Conservation (phyloP, 805 yeast genomes). For the Tanozyma kutaoensis region DNA sequence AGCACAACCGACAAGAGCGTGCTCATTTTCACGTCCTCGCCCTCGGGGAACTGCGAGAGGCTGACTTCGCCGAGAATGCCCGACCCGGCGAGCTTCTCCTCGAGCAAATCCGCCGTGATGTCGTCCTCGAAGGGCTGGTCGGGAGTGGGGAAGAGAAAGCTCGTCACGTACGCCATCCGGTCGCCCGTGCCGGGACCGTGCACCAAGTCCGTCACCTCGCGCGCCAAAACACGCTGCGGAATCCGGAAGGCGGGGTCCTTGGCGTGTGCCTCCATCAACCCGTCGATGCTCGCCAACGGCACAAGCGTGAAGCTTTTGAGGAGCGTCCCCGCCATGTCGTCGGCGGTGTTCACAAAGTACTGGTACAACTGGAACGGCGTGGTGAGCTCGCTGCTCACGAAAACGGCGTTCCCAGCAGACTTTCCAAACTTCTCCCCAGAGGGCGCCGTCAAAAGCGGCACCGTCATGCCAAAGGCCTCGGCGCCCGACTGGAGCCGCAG, state of each 20-base stretch:
- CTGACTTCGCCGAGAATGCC: conserved; percentile 32
- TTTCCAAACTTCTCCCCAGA: conserved; percentile 92
- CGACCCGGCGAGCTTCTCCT: conserved; percentile 45
- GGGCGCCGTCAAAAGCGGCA: conserved; percentile 78
- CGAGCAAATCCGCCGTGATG: conserved; percentile 33
- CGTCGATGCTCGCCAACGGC: conserved; percentile 46
- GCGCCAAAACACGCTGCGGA: conserved; percentile 71
- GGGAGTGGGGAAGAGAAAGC: conserved; percentile 50
- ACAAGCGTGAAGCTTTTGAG: conserved; percentile 70
- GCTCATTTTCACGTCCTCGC: conserved; percentile 32
- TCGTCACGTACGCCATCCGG: conserved; percentile 53
- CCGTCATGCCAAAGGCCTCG: conserved; percentile 64
- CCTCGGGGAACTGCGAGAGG: conserved; percentile 11
- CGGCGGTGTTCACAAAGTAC: conserved; percentile 68
- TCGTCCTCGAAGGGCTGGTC: conserved; percentile 33
- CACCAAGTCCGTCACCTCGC: conserved; percentile 74
- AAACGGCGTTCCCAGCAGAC: conserved; percentile 93
- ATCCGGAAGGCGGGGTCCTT: conserved; percentile 46
- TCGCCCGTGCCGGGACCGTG: conserved; percentile 74
- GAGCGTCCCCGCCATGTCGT: conserved; percentile 56
- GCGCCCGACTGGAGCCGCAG: conserved; percentile 31
- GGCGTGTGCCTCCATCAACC: conserved; percentile 37
- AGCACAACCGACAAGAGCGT: conserved; percentile 36
- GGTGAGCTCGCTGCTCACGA: conserved; percentile 64
- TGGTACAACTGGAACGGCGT: conserved; percentile 77